These are phyloP conservation scores for Hirsutella minnesotensis DNA, from an alignment of 2,329 filamentous ascomycete genomes.

Conservation along the genomic window DNA sequence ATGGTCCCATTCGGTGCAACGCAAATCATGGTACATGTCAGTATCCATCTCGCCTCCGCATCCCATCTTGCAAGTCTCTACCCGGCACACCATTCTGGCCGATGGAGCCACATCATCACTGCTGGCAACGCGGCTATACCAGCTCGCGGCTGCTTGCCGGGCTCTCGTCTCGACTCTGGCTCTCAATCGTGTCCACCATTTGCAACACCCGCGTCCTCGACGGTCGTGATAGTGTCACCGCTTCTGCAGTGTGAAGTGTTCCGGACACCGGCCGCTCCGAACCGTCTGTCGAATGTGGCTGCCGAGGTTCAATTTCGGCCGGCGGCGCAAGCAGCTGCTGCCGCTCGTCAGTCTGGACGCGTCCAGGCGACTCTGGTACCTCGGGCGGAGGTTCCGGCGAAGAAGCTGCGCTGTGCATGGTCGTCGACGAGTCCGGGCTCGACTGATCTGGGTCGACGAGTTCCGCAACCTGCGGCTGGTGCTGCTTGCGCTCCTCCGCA, in stretches of 20 bases:
- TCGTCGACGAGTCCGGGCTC: background rate
- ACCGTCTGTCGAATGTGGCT: constrained; percentile 16
- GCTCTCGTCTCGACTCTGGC: constrained; percentile 29
- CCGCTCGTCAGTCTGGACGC: background rate
- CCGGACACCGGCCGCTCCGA: constrained; percentile 19
- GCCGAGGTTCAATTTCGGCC: constrained; percentile 6
- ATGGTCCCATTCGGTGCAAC: too few relatives aligned
- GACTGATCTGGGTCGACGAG: constrained; percentile 24
- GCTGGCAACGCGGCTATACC: background rate
- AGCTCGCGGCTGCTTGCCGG: constrained; percentile 9
- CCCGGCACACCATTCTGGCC: too few relatives aligned
- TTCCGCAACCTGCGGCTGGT: constrained; percentile 22
- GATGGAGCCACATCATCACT: too few relatives aligned
- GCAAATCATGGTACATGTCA: too few relatives aligned
- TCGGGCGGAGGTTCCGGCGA: background rate
- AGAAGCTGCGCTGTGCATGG: background rate
- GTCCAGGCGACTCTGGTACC: background rate
- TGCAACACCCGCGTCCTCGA: constrained; percentile 32
- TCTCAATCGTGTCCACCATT: constrained; percentile 46
- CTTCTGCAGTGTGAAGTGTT: constrained; percentile 32
- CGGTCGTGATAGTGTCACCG: constrained; percentile 29
- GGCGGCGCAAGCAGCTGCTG: background rate
- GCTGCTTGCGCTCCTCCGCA: constrained; percentile 1
- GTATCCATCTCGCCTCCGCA: too few relatives aligned
- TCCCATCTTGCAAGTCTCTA: too few relatives aligned